Conservation (phyloP, 2,329 filamentous ascomycete genomes). For the Penicillium sp. region DNA sequence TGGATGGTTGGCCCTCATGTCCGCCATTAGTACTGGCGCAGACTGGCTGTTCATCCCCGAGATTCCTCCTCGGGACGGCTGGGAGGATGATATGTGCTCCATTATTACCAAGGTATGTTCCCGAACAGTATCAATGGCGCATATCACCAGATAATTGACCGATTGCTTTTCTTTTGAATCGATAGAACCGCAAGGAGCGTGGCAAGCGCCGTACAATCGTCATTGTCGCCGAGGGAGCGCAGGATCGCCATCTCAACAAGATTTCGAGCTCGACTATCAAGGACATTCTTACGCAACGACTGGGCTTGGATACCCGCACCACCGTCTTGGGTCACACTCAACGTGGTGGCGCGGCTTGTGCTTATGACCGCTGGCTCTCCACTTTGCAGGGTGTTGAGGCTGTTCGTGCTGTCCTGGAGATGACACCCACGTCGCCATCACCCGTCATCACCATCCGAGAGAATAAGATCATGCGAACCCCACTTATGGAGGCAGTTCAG, state of each 20-base stretch:
- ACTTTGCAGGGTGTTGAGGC: conserved; percentile 94
- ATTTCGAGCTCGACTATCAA: conserved; percentile 83
- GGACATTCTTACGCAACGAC: conserved; percentile 77
- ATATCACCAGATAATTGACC: not conserved
- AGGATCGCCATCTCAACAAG: conserved; percentile 80
- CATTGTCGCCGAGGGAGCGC: conserved; percentile 93
- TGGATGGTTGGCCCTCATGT: conserved; percentile 95
- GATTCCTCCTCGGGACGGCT: conserved; percentile 82
- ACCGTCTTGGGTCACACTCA: conserved; percentile 98
- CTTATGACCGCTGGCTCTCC: conserved; percentile 90
- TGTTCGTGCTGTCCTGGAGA: conserved; percentile 86
- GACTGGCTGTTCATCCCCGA: conserved; percentile 98
- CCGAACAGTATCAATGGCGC: not conserved
- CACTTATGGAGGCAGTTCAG: conserved; percentile 83
- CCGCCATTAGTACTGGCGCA: conserved; percentile 89
- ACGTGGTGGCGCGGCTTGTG: conserved; percentile 86
- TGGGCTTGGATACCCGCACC: conserved; percentile 87
- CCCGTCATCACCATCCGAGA: conserved; percentile 96
- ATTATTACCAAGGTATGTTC: conserved; percentile 69
- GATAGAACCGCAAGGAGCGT: conserved; percentile 72
- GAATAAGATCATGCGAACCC: conserved; percentile 93
- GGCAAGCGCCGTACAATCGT: conserved; percentile 98
- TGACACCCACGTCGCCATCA: conserved; percentile 84
- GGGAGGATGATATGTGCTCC: conserved; percentile 84
- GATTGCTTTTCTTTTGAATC: not conserved